These are phyloP conservation scores for Pleurotus cornucopiae DNA, from an alignment of 768 basidiomycete genomes.

Conservation along the genomic window DNA sequence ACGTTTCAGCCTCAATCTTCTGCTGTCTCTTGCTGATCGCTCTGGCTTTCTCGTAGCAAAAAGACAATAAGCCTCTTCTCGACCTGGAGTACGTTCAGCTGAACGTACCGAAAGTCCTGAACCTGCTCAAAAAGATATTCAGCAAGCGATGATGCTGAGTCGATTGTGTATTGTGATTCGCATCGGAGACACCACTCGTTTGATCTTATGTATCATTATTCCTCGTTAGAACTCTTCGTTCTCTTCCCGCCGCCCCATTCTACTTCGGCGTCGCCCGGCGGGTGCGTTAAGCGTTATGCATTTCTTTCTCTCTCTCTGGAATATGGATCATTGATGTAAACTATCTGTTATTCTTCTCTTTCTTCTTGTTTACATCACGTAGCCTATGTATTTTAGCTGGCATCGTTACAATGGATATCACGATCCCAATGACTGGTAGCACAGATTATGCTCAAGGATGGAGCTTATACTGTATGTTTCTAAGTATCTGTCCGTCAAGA, in stretches of 20 bases:
- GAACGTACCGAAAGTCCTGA: constrained; percentile 91
- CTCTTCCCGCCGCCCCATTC: background rate
- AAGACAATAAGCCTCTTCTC: constrained; percentile 92
- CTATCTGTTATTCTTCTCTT: background rate
- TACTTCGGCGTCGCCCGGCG: background rate
- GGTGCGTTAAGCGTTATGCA: background rate
- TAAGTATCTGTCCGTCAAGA: too few species aligned
- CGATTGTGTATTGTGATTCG: too few species aligned
- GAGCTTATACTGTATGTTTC: too few species aligned
- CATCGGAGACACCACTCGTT: too few species aligned
- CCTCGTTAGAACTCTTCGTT: too few species aligned
- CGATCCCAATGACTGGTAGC: too few species aligned
- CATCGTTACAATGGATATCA: too few species aligned
- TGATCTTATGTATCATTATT: too few species aligned
- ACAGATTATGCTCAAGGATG: too few species aligned
- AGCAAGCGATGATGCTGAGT: constrained; percentile 61
- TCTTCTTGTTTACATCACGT: too few species aligned
- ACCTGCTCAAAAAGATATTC: constrained; percentile 89
- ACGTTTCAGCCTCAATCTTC: constrained; percentile 15
- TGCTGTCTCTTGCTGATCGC: background rate
- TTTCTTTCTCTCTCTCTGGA: background rate
- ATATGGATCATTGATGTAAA: background rate
- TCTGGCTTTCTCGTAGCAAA: constrained; percentile 63
- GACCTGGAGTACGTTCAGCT: constrained; percentile 97
- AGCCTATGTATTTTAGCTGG: too few species aligned